Conservation (phyloP, 2,329 filamentous ascomycete genomes). For the Exophiala sp. region DNA sequence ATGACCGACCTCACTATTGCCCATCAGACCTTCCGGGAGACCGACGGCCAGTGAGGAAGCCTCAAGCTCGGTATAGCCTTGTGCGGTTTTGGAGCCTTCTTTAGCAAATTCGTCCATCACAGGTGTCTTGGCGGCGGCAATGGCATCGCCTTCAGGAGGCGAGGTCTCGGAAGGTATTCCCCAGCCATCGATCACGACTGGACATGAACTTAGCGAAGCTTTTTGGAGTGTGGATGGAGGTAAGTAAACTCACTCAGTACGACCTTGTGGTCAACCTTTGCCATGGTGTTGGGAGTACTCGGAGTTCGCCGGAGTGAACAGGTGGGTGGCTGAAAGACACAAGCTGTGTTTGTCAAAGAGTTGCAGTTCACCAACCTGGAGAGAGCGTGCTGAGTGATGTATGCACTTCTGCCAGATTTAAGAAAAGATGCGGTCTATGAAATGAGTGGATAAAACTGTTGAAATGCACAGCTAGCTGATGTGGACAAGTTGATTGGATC, state of each 20-base stretch:
- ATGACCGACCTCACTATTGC: conserved; percentile 97
- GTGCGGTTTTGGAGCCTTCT: conserved; percentile 64
- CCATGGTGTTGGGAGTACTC: conserved; percentile 47
- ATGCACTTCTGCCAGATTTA: neutral
- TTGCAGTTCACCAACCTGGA: neutral
- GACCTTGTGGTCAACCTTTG: conserved; percentile 65
- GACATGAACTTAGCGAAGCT: conserved; percentile 32
- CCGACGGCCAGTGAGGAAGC: conserved; percentile 95
- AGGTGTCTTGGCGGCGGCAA: conserved; percentile 87
- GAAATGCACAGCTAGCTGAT: neutral
- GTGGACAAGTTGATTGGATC: too few species aligned
- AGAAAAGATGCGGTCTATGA: neutral
- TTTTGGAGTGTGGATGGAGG: conserved; percentile 30
- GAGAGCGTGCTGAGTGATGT: neutral
- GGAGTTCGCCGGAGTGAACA: neutral
- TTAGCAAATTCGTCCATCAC: conserved; percentile 83
- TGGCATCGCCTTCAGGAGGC: conserved; percentile 87
- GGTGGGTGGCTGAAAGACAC: neutral
- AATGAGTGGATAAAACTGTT: neutral
- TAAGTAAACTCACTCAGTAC: conserved; percentile 56
- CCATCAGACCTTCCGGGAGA: conserved; percentile 95
- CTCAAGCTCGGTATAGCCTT: conserved; percentile 89
- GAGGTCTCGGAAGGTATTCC: conserved; percentile 78
- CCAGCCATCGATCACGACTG: conserved; percentile 99
- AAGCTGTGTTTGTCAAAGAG: neutral